Evolutionary conservation across 129 eudicot species (phyloP), one percentile per base, ranked within the genome.

Genomic region (Calendula officinalis): DNA sequence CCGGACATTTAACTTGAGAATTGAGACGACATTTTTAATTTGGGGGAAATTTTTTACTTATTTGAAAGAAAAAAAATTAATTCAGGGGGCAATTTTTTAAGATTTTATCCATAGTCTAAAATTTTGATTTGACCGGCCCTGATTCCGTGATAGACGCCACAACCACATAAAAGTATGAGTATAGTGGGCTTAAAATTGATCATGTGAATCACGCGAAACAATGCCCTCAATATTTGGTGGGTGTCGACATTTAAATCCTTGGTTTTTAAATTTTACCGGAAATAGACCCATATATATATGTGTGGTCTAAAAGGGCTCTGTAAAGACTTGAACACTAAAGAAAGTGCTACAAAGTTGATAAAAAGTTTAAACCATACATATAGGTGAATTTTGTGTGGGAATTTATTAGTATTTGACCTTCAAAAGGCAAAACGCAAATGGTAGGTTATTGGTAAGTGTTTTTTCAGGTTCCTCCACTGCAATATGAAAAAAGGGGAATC

Each of bases 321-420:
- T 4, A 45, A 45, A 58, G 7, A 58, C 12, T 16, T 40, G 5
- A 66, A 40, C 15, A 8, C 42, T 40, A 67, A 47, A 55, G 17
- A 44, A 52, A 59, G 46, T 46, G 48, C 7, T 58, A n/a, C 42
- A 53, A 67, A 13, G 37, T 33, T 8, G 10, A 57, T 57, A 57
- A 41, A 67, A 30, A 66, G 9, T 30, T 16, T 22, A 22, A 22
- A 22, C 39, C 5, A 5, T 30, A 3, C 64, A 44, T 14, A 12
- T 69, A 12, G 66, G 11, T 60, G 67, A 60, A 69, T 27, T 22
- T 39, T 60, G 13, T 40, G 60, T 30, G 42, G 43, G 2, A 48
- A 13, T 71, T 49, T 50, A 52, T 52, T 72, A 72, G 16, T 72
- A 72, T 72, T 72, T 62, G 77, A 72, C 77, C 36, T 33, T 62